A percentile compares a stretch with the other conserved stretches of the same genome.
phyloP scores from a whole-genome alignment of 2,329 filamentous ascomycete genomes.

The Sarocladium brachiariae region DNA sequence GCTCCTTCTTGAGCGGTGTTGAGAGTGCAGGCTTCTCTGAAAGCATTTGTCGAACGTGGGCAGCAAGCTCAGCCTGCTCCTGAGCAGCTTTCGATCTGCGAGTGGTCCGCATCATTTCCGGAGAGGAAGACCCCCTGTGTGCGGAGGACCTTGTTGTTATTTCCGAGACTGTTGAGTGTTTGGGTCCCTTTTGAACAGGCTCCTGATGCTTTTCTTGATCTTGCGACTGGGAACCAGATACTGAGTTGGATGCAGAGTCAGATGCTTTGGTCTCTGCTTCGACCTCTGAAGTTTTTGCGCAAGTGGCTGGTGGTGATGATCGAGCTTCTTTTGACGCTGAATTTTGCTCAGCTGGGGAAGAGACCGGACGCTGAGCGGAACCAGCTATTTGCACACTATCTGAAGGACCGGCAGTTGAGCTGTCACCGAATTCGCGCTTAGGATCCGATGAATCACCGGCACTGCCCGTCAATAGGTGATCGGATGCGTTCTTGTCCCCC shows the following conservation, averaged over 20 bases:
- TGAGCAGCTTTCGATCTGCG: constrained; percentile 7
- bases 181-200: neutral
- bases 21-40: neutral
- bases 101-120: constrained; percentile 4
- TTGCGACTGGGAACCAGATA: neutral
- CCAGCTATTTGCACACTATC: neutral
- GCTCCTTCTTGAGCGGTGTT: constrained; percentile 9
- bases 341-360: neutral
- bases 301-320: constrained; percentile 3
- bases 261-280: constrained; percentile 1
- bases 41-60: neutral
- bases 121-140: constrained; percentile 1
- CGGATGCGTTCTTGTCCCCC: neutral
- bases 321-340: neutral
- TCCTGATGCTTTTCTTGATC: neutral
- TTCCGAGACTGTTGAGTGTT: neutral
- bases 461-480: neutral
- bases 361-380: neutral
- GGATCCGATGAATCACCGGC: constrained; percentile 1
- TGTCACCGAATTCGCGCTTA: neutral
- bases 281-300: constrained; percentile 1
- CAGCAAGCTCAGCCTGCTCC: constrained; percentile 6
- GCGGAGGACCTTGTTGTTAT: constrained; percentile 3
- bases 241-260: neutral
- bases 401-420: neutral